Evolutionary conservation across 768 basidiomycete genomes (phyloP).

Genomic region (Tylopilus cervinicoccineus): DNA sequence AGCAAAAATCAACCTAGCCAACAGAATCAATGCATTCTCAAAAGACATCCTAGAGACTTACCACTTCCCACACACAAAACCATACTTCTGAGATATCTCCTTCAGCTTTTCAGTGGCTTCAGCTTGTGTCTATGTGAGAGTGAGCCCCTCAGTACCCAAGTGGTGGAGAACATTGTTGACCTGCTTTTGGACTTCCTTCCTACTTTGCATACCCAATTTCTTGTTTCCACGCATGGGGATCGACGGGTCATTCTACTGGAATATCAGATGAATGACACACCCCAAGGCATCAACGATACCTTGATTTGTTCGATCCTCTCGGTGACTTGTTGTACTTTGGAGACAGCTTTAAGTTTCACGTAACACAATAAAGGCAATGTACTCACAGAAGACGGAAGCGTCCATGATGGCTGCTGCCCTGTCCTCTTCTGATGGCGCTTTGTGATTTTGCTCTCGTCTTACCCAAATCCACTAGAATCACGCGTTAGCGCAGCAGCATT

Average conservation of each 20-base stretch:
- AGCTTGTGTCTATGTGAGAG: constrained; percentile 46
- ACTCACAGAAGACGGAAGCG: constrained; percentile 41
- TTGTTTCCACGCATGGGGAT: constrained; percentile 68
- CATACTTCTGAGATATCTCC: constrained; percentile 52
- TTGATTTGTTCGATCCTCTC: constrained; percentile 58
- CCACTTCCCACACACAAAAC: constrained; percentile 68
- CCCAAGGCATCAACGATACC: constrained; percentile 28
- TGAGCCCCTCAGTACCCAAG: background rate
- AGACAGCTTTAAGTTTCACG: background rate
- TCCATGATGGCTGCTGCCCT: constrained; percentile 39
- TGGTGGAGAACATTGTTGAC: constrained; percentile 29
- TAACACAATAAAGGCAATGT: background rate
- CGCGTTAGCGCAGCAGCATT: background rate
- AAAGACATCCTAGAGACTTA: constrained; percentile 18
- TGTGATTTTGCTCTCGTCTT: constrained; percentile 10
- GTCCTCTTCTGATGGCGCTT: constrained; percentile 6
- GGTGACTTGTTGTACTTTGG: constrained; percentile 54
- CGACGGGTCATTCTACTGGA: constrained; percentile 52
- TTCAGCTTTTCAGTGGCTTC: constrained; percentile 56
- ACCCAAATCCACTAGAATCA: constrained; percentile 66
- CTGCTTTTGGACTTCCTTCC: constrained; percentile 71
- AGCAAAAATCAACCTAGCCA: constrained; percentile 63
- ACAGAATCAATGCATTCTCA: background rate
- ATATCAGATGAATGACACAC: background rate
- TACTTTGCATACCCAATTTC: constrained; percentile 68